Evolutionary conservation across 371 early-diverging fungal species (phyloP).

Genomic region (Apophysomyces ossiformis): DNA sequence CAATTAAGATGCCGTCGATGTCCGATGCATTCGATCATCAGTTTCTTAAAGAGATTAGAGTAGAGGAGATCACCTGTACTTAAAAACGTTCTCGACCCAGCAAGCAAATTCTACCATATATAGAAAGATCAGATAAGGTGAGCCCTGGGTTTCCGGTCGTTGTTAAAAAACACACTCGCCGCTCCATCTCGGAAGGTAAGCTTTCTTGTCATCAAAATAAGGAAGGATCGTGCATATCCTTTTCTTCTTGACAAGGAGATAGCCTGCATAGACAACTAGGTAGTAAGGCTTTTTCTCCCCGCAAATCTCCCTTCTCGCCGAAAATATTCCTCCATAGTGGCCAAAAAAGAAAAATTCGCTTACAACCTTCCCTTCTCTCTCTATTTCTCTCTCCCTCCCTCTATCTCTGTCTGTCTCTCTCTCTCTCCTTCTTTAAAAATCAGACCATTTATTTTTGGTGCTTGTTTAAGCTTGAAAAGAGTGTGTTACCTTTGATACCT

Average conservation of each 20-base stretch:
- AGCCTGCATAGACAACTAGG: not conserved
- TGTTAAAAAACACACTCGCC: not conserved
- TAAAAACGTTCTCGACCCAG: conserved; percentile 10
- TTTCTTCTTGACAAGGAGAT: not conserved
- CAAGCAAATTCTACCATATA: conserved; percentile 4
- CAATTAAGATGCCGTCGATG: conserved; percentile 4
- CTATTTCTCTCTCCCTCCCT: too few relatives aligned
- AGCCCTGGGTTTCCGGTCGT: not conserved
- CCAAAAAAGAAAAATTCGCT: too few relatives aligned
- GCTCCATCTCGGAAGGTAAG: conserved; percentile 1
- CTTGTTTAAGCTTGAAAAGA: not conserved
- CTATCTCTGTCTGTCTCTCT: not conserved
- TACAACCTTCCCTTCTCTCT: too few relatives aligned
- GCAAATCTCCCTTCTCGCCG: not conserved
- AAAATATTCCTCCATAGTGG: too few relatives aligned
- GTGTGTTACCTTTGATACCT: not conserved
- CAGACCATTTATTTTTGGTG: conserved; percentile 6
- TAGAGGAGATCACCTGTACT: not conserved
- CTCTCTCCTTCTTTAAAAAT: not conserved
- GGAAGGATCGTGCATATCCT: conserved; percentile 6
- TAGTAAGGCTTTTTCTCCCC: not conserved
- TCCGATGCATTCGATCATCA: conserved; percentile 12
- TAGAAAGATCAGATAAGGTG: conserved; percentile 10
- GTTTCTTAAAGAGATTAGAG: not conserved
- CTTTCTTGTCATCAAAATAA: conserved; percentile 4